A percentile compares a stretch with the other conserved stretches of the same genome.
These are phyloP conservation scores for Pseudisothecium myosuroides DNA, from an alignment of 225 moss, liverwort and hornwort species.

Conservation along the genomic window DNA sequence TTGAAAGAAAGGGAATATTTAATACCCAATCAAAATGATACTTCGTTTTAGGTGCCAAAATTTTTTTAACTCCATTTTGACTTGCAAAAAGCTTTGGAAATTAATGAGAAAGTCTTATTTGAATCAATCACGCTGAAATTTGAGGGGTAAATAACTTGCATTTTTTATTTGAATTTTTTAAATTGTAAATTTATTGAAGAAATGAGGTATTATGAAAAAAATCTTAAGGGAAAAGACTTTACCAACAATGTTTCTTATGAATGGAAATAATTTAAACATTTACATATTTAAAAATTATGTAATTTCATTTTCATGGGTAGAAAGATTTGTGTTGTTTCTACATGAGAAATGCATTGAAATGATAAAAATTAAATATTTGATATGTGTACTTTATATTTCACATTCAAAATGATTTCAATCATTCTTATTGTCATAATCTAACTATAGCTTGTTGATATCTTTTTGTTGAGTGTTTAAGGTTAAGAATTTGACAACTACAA, in stretches of 20 bases:
- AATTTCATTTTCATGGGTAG: background rate
- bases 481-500: background rate
- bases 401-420: background rate
- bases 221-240: background rate
- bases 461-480: background rate
- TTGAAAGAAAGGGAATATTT: too few relatives aligned
- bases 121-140: background rate
- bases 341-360: background rate
- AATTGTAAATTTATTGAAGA: too few relatives aligned
- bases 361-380: background rate
- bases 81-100: background rate
- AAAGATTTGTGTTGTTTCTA: background rate
- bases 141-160: background rate
- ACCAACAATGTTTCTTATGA: background rate
- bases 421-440: background rate
- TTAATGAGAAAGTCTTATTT: background rate
- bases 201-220: background rate
- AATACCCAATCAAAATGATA: background rate
- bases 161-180: too few relatives aligned
- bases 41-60: too few relatives aligned
- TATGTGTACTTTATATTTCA: background rate
- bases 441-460: background rate
- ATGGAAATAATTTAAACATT: background rate
- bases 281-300: accelerated
- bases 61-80: background rate